These are phyloP conservation scores for Thelonectria discophora DNA, from an alignment of 2,329 filamentous ascomycete genomes.

Conservation along the genomic window DNA sequence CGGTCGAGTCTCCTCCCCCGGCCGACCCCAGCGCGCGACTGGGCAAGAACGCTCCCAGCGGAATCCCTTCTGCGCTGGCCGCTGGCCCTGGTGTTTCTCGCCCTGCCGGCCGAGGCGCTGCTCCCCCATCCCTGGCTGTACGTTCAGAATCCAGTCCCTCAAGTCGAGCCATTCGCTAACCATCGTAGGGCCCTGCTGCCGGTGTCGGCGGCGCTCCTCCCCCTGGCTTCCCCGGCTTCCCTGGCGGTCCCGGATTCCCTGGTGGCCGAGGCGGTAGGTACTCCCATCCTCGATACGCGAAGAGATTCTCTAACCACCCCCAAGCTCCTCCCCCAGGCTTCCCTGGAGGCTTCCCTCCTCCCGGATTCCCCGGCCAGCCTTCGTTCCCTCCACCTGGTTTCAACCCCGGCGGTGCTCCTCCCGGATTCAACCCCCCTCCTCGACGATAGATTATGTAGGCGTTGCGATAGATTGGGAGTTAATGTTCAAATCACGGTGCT, in stretches of 20 bases:
- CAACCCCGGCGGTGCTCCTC: conserved; percentile 56
- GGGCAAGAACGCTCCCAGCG: conserved; percentile 77
- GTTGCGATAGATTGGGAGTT: conserved; percentile 37
- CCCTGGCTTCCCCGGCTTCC: conserved; percentile 66
- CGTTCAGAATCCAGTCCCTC: conserved; percentile 33
- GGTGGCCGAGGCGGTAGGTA: conserved; percentile 65
- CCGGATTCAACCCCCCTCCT: conserved; percentile 80
- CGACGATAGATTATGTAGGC: conserved; percentile 58
- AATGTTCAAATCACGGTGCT: conserved; percentile 40
- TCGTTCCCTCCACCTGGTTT: conserved; percentile 59
- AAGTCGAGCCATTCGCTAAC: conserved; percentile 31
- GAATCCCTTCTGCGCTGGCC: conserved; percentile 74
- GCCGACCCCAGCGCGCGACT: conserved; percentile 91
- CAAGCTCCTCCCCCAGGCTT: conserved; percentile 59
- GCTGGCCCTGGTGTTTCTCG: conserved; percentile 90
- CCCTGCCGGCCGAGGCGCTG: conserved; percentile 84
- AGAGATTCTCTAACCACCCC: conserved; percentile 45
- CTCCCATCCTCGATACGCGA: conserved; percentile 12
- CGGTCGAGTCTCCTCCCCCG: conserved; percentile 94
- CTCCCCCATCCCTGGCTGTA: conserved; percentile 80
- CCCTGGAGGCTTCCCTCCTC: conserved; percentile 55
- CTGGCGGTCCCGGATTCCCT: conserved; percentile 57
- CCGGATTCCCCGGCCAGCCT: conserved; percentile 54
- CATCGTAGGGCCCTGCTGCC: conserved; percentile 75
- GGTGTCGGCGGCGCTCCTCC: conserved; percentile 77